Percentiles rank a stretch among this genome's conserved stretches.
Evolutionary conservation across 768 basidiomycete genomes (phyloP).

Genomic region (Sutorius australiensis): DNA sequence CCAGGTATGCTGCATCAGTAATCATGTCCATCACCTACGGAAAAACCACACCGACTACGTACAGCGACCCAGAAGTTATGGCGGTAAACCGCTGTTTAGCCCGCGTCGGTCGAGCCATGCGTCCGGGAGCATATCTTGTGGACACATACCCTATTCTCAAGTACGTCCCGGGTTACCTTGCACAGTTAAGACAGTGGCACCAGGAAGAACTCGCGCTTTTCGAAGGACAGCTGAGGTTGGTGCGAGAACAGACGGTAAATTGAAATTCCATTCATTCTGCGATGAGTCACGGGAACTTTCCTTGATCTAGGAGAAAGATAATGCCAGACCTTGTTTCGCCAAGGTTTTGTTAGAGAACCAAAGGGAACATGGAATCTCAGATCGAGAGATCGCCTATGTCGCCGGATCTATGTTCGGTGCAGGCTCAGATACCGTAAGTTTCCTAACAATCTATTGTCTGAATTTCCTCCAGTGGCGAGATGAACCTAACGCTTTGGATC

Average conservation of each 20-base stretch:
- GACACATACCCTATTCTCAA: conserved; percentile 6
- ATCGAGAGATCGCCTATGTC: conserved; percentile 2
- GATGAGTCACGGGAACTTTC: not conserved
- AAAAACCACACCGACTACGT: conserved; percentile 36
- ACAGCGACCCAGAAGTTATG: conserved; percentile 34
- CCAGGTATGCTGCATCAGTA: conserved; percentile 38
- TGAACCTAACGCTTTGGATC: not conserved
- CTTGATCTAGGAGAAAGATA: not conserved
- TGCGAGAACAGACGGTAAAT: conserved; percentile 5
- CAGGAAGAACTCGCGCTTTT: conserved; percentile 10
- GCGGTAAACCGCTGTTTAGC: conserved; percentile 16
- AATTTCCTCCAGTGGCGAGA: not conserved
- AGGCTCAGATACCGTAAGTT: conserved; percentile 7
- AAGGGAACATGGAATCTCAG: not conserved
- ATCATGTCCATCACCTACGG: conserved; percentile 40
- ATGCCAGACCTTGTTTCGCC: conserved; percentile 6
- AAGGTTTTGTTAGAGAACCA: not conserved
- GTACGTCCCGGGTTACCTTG: conserved; percentile 8
- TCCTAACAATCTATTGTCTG: not conserved
- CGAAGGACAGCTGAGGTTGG: not conserved
- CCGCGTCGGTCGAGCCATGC: not conserved
- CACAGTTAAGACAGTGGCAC: conserved; percentile 4
- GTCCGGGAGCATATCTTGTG: not conserved
- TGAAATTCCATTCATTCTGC: not conserved
- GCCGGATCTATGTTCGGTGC: conserved; percentile 10